Conservation (phyloP, 345 rosid species). For the Sisymbrium irio region DNA sequence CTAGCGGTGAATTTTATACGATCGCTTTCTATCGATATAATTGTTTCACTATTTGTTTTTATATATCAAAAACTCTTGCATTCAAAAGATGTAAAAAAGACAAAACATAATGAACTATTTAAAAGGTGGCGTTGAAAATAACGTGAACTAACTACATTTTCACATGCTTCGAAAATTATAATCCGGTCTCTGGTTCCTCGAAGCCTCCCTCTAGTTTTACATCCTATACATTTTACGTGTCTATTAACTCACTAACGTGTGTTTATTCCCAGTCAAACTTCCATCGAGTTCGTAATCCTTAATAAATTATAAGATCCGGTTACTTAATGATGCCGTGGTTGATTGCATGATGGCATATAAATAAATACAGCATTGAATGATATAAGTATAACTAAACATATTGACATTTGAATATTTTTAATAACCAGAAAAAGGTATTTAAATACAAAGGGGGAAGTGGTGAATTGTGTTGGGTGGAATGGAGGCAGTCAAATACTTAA, state of each 20-base stretch:
- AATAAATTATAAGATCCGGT: neutral
- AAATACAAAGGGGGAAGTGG: conserved; percentile 13
- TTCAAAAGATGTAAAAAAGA: neutral
- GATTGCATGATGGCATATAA: conserved; percentile 18
- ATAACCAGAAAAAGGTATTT: neutral
- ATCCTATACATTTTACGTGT: neutral
- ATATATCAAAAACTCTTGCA: conserved; percentile 4
- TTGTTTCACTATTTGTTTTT: conserved; percentile 6
- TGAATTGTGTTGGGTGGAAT: conserved; percentile 36
- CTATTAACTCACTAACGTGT: neutral
- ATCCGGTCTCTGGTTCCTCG: conserved; percentile 7
- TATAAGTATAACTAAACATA: neutral
- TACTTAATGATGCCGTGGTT: conserved; percentile 12
- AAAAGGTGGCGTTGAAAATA: conserved; percentile 5
- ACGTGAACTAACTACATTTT: conserved; percentile 34
- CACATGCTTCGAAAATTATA: conserved; percentile 14
- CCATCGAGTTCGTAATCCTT: neutral
- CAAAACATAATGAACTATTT: neutral
- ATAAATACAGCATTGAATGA: conserved; percentile 10
- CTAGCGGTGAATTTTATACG: conserved; percentile 18
- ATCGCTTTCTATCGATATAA: conserved; percentile 9
- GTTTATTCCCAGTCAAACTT: conserved; percentile 13
- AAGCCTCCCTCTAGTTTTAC: neutral
- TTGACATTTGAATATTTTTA: conserved; percentile 14
- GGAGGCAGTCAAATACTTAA: conserved; percentile 34